Base-by-base conservation (phyloP, 106 monocot species). In the Hemerocallis citrina region DNA sequence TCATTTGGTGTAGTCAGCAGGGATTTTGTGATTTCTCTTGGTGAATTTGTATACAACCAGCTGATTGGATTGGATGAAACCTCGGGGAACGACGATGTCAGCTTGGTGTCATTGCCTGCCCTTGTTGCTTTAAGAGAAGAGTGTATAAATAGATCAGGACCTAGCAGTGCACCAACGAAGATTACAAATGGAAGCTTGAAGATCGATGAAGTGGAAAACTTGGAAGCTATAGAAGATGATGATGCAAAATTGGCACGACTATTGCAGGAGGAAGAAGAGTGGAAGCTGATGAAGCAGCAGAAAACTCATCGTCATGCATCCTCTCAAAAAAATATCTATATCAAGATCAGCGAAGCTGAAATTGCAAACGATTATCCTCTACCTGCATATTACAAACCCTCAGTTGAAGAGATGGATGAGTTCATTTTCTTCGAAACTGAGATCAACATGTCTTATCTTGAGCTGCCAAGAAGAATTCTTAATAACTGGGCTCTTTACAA, bases 281-380 rank as follows among this genome's bases (percentile, higher is more conserved):
- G 87, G 86, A 96, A 96, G 50, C 40, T 62, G 17, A 79, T 84
- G 81, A 90, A 52, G 81, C 70, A 70, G 6, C 70, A 62, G 51
- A 61, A 41, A 40, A 52, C 38, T 6, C 74, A 84, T 17, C 76
- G 62, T 16, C 22, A 62, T 7, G 42, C 25, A 3, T 55, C 36
- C 61, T 58, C 59, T 35, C 57, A 77, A 12, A 93, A 81, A 37
- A 85, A 79, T 41, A 61, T 88, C 52, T 93, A 93, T 58, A 82
- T 93, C 15, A 93, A 93, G 55, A 93, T 93, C 29, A 88, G 78
- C 65, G 93, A 93, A 62, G 72, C 71, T 58, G 93, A 93, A 69
- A 88, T 93, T 63, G 81, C 93, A 7, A 93, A 93, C 61, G 93
- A 93, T 62, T 93, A 93, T 55, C 93, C 93, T 34, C 49, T 93